Base-by-base conservation (phyloP, 2,329 filamentous ascomycete genomes). In the Diaporthe eres region DNA sequence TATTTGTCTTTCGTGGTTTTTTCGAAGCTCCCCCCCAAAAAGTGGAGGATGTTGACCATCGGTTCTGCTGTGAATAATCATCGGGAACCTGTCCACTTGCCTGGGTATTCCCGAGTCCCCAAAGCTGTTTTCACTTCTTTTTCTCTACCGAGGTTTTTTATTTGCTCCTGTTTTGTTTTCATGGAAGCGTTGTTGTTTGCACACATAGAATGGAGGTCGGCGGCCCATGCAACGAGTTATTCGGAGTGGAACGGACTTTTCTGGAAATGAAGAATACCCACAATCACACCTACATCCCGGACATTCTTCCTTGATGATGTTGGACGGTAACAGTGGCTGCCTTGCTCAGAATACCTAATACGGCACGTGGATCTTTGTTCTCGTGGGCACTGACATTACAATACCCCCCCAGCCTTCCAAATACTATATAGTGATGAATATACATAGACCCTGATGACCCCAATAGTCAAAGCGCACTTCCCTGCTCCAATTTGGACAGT, bases 181-280 rank as follows among this genome's bases (percentile, higher is more conserved):
- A 70, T 70, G 65, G 49, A 70, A 70, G 65, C 65, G 65, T 55
- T 70, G 31, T 55, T 70, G 49, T 55, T 55, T 68, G 63, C 63
- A 39, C 49, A 70, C 47, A 70, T 70, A 70, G 65, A 70, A 70
- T 42, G 65, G 47, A 70, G 65, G 49, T 55, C 25, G 65, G 65
- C n/a, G 42, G 65, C 47, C 49, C 65, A 70, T 55, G 65, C 65
- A 42, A 70, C 65, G 65, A 70, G 65, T 70, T 70, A 55, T 51
- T 68, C 47, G 65, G 65, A 55, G 65, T 70, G 65, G 65, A 70
- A 70, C 47, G 65, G 65, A 70, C 65, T 55, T 55, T 70, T 70
- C 65, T 42, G 65, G 65, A 70, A 70, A 70, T 70, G 65, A 70
- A 70, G 65, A 70, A 70, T 70, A 70, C 65, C 65, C 65, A 70